These are phyloP conservation scores for Colletotrichum kahawae DNA, from an alignment of 2,329 filamentous ascomycete species.

Conservation along the genomic window DNA sequence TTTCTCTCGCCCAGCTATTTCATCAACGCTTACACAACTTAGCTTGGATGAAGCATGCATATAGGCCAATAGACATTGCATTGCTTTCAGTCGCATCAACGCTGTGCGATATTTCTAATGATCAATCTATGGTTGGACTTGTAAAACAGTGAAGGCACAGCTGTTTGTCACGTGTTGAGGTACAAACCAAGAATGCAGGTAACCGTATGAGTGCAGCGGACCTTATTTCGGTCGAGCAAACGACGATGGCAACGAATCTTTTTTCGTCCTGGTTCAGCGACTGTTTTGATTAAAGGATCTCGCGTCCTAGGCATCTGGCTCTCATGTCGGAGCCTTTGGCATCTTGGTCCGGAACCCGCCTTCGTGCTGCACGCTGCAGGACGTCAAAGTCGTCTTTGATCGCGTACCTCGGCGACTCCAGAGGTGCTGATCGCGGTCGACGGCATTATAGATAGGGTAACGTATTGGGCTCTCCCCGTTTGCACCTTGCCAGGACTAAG, in stretches of 20 bases:
- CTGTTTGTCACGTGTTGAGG: constrained; percentile 24
- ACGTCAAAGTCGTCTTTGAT: constrained; percentile 13
- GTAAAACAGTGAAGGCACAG: constrained; percentile 9
- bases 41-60: not conserved
- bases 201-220: constrained; percentile 21
- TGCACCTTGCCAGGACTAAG: not conserved
- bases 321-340: constrained; percentile 13
- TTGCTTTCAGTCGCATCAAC: not conserved
- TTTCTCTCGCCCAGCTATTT: not conserved
- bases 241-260: constrained; percentile 14
- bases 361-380: not conserved
- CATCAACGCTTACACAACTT: not conserved
- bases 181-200: constrained; percentile 22
- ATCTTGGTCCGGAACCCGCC: not conserved
- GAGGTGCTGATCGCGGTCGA: constrained; percentile 9
- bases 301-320: constrained; percentile 6
- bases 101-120: not conserved
- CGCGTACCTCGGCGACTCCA: not conserved
- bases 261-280: not conserved
- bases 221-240: constrained; percentile 22
- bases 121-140: not conserved
- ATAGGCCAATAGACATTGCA: constrained; percentile 4
- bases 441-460: constrained; percentile 1
- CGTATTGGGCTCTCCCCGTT: constrained; percentile 11
- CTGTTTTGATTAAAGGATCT: not conserved